Percentiles rank a stretch among this genome's conserved stretches.
Evolutionary conservation across 2,329 filamentous ascomycete genomes (phyloP).

Genomic region (Davidsoniella virescens): DNA sequence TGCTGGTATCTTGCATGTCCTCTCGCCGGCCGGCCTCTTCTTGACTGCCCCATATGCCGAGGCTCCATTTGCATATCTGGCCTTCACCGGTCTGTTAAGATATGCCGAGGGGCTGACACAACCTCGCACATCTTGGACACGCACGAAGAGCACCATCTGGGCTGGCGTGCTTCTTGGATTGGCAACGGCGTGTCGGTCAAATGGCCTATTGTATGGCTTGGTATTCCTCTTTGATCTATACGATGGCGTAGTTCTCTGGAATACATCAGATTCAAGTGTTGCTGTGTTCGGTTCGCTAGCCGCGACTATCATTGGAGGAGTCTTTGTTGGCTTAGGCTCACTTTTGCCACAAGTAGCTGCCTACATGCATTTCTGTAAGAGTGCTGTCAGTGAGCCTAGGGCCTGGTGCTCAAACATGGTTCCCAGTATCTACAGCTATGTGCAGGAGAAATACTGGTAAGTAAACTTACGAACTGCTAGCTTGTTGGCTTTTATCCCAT

Average conservation of each 20-base stretch:
- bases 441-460: conserved; percentile 83
- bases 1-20: conserved; percentile 57
- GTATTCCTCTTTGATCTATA: conserved; percentile 47
- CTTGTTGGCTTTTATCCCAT: no score
- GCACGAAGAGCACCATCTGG: conserved; percentile 30
- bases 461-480: conserved; percentile 18
- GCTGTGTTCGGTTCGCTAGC: conserved; percentile 32
- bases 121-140: conserved; percentile 19
- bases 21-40: conserved; percentile 81
- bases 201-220: conserved; percentile 69
- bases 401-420: conserved; percentile 60
- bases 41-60: conserved; percentile 77
- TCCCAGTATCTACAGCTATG: conserved; percentile 83
- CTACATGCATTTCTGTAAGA: conserved; percentile 52
- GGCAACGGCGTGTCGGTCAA: conserved; percentile 62
- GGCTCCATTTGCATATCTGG: conserved; percentile 59
- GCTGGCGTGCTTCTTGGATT: conserved; percentile 56
- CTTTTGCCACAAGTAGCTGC: conserved; percentile 58
- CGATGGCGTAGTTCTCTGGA: conserved; percentile 16
- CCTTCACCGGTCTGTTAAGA: conserved; percentile 54
- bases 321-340: conserved; percentile 50
- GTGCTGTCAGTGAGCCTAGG: conserved; percentile 21
- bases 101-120: conserved; percentile 38
- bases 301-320: conserved; percentile 48
- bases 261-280: not conserved